Base-by-base conservation (phyloP, 331 rosid species). In the Quercus lobata region DNA sequence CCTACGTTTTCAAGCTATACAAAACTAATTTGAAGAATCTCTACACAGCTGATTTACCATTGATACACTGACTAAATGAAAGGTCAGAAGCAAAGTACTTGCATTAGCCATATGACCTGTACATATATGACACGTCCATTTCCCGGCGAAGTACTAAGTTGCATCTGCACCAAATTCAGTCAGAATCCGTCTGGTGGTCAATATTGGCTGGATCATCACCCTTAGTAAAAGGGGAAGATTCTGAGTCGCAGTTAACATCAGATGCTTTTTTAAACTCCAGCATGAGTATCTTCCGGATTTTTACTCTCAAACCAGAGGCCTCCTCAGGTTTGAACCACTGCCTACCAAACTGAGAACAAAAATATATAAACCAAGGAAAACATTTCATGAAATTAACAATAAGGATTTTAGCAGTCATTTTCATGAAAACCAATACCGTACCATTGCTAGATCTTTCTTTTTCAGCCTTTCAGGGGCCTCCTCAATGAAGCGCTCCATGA, bases 241-340 rank as follows among this genome's bases (percentile, higher is more conserved):
- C 87, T 69, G 71, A 4, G 2, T 12, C 15, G 37, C 35, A 8
- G 37, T 85, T 69, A 61, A 27, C 63, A 49, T 46, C 49, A 10
- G 60, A 30, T 14, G 91, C 85, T 29, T 78, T 80, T 53, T 55
- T 63, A 61, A 96, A 91, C 83, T 92, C 91, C 68, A 69, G 74
- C 24, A 37, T 29, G 76, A 96, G 97, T 85, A 90, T 81, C 60
- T 73, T 74, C n/a, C 80, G 87, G 78, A 96, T 93, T 86, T 82
- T 96, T 76, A n/a, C 69, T 83, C 99, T 96, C 91, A 96, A 85
- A 82, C 80, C 60, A 52, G 99, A 96, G 37, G 99, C 99, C 74
- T 92, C 97, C 74, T 88, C 88, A 18, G 98, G 92, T 88, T 81
- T 89, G 85, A 96, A 96, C 99, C 99, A 96, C 86, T 76, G 84